A percentile compares a stretch with the other conserved stretches of the same genome.
Evolutionary conservation across 148 eudicot genomes (phyloP).

Genomic region (Arctostaphylos glauca): DNA sequence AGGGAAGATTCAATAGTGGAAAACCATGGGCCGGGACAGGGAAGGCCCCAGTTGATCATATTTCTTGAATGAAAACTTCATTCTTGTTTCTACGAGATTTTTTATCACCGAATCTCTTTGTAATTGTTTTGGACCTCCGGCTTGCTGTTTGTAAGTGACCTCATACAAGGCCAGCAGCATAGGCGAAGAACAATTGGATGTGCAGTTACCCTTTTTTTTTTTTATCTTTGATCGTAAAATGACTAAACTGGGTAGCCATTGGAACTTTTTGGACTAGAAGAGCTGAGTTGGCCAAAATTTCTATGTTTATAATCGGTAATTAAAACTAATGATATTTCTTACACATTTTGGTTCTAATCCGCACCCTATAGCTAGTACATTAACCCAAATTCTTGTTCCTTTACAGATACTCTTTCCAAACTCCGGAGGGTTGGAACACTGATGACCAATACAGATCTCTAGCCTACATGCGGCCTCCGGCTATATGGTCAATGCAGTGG

Average conservation of each 20-base stretch:
- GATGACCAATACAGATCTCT: constrained; percentile 46
- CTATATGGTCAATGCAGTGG: constrained; percentile 70
- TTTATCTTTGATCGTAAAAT: not conserved
- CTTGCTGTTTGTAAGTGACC: no score
- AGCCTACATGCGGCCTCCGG: constrained; percentile 55
- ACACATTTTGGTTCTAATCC: not conserved
- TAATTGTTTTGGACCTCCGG: no score
- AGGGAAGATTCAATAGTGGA: not conserved
- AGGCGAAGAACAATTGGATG: not conserved
- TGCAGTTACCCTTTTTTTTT: not conserved
- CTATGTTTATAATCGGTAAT: not conserved
- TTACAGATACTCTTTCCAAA: constrained; percentile 48
- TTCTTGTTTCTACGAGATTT: no score
- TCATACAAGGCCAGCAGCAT: no score
- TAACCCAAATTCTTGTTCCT: not conserved
- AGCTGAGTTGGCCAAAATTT: not conserved
- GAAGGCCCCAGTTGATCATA: no score
- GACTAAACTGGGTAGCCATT: not conserved
- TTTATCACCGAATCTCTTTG: no score
- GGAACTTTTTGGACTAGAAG: not conserved
- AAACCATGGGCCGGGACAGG: not conserved
- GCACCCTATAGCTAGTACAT: no score
- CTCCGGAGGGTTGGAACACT: constrained; percentile 50
- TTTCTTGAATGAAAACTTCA: no score
- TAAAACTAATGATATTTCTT: not conserved